Evolutionary conservation across 164 flowering plant species (phyloP).

Genomic region (Litsea cubeba): DNA sequence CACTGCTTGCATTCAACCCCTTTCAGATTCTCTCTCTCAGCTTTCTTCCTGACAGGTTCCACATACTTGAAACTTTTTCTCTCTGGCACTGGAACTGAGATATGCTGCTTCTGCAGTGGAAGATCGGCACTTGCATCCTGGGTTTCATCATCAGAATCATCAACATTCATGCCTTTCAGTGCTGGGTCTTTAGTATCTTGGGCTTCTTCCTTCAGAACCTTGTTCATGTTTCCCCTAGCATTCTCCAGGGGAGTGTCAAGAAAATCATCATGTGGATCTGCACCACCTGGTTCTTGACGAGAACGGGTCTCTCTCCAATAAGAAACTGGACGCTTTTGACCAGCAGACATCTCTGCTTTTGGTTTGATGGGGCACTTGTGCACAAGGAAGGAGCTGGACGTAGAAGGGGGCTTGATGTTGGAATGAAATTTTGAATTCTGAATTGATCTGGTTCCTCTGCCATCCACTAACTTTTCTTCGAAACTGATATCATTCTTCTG

Average conservation of each 20-base stretch:
- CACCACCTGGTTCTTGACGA: slow-evolving; percentile 45
- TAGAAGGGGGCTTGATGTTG: slow-evolving; percentile 17
- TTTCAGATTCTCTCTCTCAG: slow-evolving; percentile 71
- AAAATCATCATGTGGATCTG: slow-evolving; percentile 94
- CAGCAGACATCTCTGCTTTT: slow-evolving; percentile 35
- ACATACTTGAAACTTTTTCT: slow-evolving; percentile 56
- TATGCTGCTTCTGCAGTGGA: slow-evolving; percentile 27
- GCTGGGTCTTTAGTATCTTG: slow-evolving; percentile 25
- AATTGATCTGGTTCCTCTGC: slow-evolving; percentile 16
- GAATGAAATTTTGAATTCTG: slow-evolving; percentile 23
- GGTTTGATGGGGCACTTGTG: slow-evolving; percentile 17
- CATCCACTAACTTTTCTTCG: slow-evolving; percentile 23
- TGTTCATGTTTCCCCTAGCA: slow-evolving; percentile 46
- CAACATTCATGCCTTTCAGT: slow-evolving; percentile 27
- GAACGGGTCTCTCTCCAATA: slow-evolving; percentile 81
- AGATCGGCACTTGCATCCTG: slow-evolving; percentile 46
- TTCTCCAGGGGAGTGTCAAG: slow-evolving; percentile 82
- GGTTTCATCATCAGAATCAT: slow-evolving; percentile 71
- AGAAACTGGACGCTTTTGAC: slow-evolving; percentile 50
- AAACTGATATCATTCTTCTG: slow-evolving; percentile 21
- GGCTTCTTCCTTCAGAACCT: slow-evolving; percentile 31
- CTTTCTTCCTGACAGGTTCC: slow-evolving; percentile 82
- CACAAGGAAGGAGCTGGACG: slow-evolving; percentile 21
- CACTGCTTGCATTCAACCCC: slow-evolving; percentile 95
- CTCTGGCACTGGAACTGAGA: slow-evolving; percentile 24